Conservation (phyloP, 805 yeast species). For the Maudiozyma barnettii region DNA sequence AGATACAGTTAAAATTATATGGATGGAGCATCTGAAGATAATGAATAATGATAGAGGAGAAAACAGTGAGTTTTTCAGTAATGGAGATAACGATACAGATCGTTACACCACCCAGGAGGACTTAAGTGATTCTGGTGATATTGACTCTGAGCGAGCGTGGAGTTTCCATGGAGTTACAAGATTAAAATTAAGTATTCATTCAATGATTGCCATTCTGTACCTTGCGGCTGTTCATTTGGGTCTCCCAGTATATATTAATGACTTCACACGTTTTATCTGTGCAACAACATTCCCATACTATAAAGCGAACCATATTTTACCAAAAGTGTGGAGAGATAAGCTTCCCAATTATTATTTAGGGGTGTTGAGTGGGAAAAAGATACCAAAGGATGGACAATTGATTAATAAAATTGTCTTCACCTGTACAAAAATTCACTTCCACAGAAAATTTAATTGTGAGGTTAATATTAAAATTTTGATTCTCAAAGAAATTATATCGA, state of each 20-base stretch:
- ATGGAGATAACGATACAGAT: not conserved
- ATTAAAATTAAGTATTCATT: constrained; percentile 14
- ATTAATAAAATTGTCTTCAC: constrained; percentile 3
- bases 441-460: constrained; percentile 5
- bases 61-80: not conserved
- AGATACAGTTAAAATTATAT: constrained; percentile 31
- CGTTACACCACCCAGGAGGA: constrained; percentile 3
- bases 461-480: constrained; percentile 15
- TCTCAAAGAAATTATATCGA: constrained; percentile 13
- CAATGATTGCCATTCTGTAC: constrained; percentile 37
- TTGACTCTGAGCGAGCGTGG: not conserved
- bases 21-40: constrained; percentile 26
- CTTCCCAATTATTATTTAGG: constrained; percentile 33
- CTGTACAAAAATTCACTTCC: constrained; percentile 8
- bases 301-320: constrained; percentile 33
- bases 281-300: constrained; percentile 42
- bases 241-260: constrained; percentile 42
- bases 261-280: constrained; percentile 36
- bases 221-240: constrained; percentile 40
- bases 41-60: constrained; percentile 2
- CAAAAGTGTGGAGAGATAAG: constrained; percentile 29
- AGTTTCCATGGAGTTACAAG: not conserved
- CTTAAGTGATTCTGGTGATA: constrained; percentile 3
- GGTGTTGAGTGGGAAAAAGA: constrained; percentile 32
- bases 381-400: constrained; percentile 26